These are phyloP conservation scores for Rhipidocladum racemiflorum DNA, from an alignment of 176 grass and related monocot species.

Conservation along the genomic window DNA sequence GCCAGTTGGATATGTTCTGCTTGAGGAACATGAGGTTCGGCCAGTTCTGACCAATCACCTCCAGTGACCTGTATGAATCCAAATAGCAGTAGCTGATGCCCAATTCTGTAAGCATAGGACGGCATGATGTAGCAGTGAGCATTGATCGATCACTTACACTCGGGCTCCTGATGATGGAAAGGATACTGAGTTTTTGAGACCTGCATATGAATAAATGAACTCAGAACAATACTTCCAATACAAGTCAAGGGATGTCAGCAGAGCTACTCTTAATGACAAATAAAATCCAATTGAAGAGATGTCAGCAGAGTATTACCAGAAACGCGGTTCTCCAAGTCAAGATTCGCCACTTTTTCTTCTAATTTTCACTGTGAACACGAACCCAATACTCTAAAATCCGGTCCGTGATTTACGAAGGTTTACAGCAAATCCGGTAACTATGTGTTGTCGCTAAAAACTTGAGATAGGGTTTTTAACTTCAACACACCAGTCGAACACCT, in stretches of 20 bases:
- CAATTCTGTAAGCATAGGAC: constrained; percentile 63
- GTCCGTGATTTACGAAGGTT: too few species aligned
- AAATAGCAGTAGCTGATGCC: constrained; percentile 92
- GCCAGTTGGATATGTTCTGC: constrained; percentile 80
- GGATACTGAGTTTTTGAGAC: constrained; percentile 54
- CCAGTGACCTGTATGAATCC: constrained; percentile 67
- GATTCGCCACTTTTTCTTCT: too few species aligned
- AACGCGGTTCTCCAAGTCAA: too few species aligned
- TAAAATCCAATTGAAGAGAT: background rate
- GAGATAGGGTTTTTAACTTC: too few species aligned
- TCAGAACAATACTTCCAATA: constrained; percentile 6
- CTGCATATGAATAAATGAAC: constrained; percentile 44
- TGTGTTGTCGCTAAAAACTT: too few species aligned
- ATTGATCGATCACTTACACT: constrained; percentile 62
- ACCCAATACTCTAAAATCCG: too few species aligned
- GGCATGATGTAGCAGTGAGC: constrained; percentile 51
- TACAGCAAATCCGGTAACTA: too few species aligned
- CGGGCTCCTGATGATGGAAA: constrained; percentile 68
- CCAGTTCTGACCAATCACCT: constrained; percentile 78
- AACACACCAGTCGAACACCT: too few species aligned
- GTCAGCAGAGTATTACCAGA: background rate
- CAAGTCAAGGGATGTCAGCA: background rate
- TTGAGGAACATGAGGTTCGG: constrained; percentile 59
- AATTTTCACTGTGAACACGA: too few species aligned
- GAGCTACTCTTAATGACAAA: background rate